Evolutionary conservation across 2,329 filamentous ascomycete genomes (phyloP), one percentile per base, ranked within the genome.

Genomic region (Neofusicoccum cordaticola): DNA sequence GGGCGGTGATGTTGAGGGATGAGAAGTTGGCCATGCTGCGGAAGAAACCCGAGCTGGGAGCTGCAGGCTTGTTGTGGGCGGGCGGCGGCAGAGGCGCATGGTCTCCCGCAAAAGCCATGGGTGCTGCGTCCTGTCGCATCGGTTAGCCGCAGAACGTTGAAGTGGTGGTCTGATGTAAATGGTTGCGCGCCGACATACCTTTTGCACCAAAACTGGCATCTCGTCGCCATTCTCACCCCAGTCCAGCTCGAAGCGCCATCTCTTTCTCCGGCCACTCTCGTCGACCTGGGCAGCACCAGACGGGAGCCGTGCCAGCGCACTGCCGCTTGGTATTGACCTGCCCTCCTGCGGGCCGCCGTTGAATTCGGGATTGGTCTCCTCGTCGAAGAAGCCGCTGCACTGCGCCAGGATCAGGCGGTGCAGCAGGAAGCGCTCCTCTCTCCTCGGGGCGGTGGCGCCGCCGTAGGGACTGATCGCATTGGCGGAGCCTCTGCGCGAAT

Each of bases 371-470:
- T 88, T 92, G 50, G 89, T 93, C 73, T 88, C 91, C 27, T 91
- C 90, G 77, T 96, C 92, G 75, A 98, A 98, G 81, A 97, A 97
- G 15, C 92, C 93, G 5, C 93, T 97, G 73, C 91, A 96, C 77
- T 96, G 91, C 37, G 91, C 89, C 69, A 98, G 81, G 45, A 94
- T 97, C 72, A 97, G 85, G 66, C 89, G 85, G 79, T 98, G 94
- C 64, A 98, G 84, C 52, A 97, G 83, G 75, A 97, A 98, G 67
- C 90, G 85, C 74, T 92, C 91, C 78, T 95, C 90, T 73, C 88
- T 87, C 67, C 86, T 84, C 62, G 90, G 85, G 84, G 73, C 84
- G 13, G 51, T 47, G 15, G 52, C 41, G n/a, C 53, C 63, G 41
- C 39, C 47, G 19, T 53, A 63, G 1, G 56, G 45, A 42, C 39